Conservation (phyloP, 495 filamentous ascomycete species). For the Jackrogersella multiformis region DNA sequence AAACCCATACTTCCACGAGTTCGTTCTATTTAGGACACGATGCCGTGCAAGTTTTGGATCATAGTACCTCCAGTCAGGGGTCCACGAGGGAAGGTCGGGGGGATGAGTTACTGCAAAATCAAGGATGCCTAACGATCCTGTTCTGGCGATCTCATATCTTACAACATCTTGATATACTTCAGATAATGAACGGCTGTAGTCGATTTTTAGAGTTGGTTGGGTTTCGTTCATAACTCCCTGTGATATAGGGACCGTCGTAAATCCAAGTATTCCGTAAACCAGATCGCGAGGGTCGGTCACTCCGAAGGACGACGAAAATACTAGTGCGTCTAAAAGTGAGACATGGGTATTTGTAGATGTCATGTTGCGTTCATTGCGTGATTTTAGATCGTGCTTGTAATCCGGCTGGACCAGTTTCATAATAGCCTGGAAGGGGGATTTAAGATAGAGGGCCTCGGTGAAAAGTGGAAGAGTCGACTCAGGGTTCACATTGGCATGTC, state of each 20-base stretch:
- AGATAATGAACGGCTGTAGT: constrained; percentile 17
- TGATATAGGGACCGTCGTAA: constrained; percentile 21
- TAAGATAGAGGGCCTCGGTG: constrained; percentile 19
- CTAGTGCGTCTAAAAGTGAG: constrained; percentile 18
- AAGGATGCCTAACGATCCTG: constrained; percentile 19
- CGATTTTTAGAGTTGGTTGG: constrained; percentile 5
- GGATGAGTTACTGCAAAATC: constrained; percentile 10
- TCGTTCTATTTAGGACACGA: constrained; percentile 21
- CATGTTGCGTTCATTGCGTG: constrained; percentile 1
- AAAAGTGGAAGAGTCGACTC: constrained; percentile 1
- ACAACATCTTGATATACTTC: constrained; percentile 28
- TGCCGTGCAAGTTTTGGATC: constrained; percentile 7
- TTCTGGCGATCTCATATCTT: constrained; percentile 15
- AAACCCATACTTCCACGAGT: constrained; percentile 27
- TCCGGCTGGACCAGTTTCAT: constrained; percentile 23
- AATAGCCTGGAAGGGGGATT: constrained; percentile 24
- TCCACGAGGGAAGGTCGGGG: constrained; percentile 24
- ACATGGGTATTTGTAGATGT: neutral
- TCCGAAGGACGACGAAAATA: constrained; percentile 23
- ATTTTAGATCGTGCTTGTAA: constrained; percentile 9
- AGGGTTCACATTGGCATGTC: neutral
- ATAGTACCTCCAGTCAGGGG: constrained; percentile 22
- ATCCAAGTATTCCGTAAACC: constrained; percentile 25
- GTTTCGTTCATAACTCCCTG: neutral
- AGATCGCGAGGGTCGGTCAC: constrained; percentile 26